A percentile compares a stretch with the other conserved stretches of the same genome.
These are phyloP conservation scores for Colletotrichum cordylinicola DNA, from an alignment of 2,329 filamentous ascomycete species.

Conservation along the genomic window DNA sequence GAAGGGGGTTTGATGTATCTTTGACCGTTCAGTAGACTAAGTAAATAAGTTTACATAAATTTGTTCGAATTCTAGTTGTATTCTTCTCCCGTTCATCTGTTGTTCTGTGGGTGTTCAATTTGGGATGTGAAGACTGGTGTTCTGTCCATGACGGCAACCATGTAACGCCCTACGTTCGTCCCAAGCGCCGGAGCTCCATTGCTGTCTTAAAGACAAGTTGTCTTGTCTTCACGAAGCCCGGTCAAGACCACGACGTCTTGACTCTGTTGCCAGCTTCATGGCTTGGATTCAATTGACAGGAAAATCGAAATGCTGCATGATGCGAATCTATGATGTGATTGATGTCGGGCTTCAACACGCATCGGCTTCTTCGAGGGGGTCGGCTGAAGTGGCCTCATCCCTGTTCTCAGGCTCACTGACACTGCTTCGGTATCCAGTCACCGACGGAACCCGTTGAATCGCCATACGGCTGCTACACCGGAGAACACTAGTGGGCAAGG, in stretches of 20 bases:
- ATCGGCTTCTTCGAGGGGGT: not conserved
- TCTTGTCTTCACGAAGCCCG: fast-evolving
- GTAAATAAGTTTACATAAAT: not conserved
- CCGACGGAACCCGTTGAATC: not conserved
- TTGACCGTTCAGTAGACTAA: not conserved
- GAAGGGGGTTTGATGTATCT: not conserved
- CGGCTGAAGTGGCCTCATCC: no score
- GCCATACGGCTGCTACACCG: not conserved
- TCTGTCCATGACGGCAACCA: not conserved
- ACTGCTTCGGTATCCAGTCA: not conserved
- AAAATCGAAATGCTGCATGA: not conserved
- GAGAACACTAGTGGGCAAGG: not conserved
- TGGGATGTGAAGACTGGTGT: not conserved
- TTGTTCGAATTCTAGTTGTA: not conserved
- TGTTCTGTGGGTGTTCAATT: fast-evolving
- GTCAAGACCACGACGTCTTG: not conserved
- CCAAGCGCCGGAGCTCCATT: not conserved
- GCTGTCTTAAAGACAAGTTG: not conserved
- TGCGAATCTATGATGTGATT: not conserved
- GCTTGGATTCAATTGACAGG: not conserved
- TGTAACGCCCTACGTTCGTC: fast-evolving
- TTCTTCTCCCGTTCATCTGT: not conserved
- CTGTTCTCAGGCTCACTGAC: not conserved
- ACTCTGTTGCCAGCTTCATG: not conserved
- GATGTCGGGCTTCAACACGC: not conserved